Base-by-base conservation (phyloP, 2,329 filamentous ascomycete genomes). In the Didymella glomerata region DNA sequence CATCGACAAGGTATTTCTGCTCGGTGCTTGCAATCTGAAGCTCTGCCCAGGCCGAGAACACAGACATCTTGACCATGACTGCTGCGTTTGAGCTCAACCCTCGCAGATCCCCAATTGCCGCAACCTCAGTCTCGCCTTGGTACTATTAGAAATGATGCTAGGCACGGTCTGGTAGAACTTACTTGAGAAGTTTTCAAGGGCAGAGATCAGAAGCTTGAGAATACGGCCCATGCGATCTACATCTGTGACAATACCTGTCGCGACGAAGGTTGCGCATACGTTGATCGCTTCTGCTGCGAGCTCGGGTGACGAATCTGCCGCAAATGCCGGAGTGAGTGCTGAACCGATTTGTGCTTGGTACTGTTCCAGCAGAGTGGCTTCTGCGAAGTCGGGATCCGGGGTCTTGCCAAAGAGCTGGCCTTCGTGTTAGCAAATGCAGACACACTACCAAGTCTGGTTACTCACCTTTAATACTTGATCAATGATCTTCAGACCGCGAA, bases 151-250 rank as follows among this genome's bases (percentile, higher is more conserved):
- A 69, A 62, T 38, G 13, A 25, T 27, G 22, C 22, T 7, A 16
- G 10, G 14, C 3, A n/a, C n/a, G 13, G 6, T 25, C 16, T 10
- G 41, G 10, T 18, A 18, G 2, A 7, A 18, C 80, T 68, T 77
- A 83, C 85, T 88, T 2, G 92, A 92, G 71, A 98, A 97, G 77
- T 94, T 97, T 70, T 98, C 94, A 1, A 99, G 84, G 0, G 93
- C 93, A 42, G 90, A 89, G 6, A 97, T 91, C 2, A 99, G 84
- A 1, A 96, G 90, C 79, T 97, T 98, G 56, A 99, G 84, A 52
- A 99, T 99, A 56, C 95, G 90, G 22, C 95, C 95, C 95, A 99
- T 99, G n/a, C 95, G 88, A 67, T 99, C 96, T 9, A 98, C 88
- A 76, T 98, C 95, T 0, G 93, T 97, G 9, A 99, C 95, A 54